Percentiles rank a stretch among this genome's conserved stretches.
Conservation (phyloP, 2,329 filamentous ascomycete species). For the Cladosporium sp. region DNA sequence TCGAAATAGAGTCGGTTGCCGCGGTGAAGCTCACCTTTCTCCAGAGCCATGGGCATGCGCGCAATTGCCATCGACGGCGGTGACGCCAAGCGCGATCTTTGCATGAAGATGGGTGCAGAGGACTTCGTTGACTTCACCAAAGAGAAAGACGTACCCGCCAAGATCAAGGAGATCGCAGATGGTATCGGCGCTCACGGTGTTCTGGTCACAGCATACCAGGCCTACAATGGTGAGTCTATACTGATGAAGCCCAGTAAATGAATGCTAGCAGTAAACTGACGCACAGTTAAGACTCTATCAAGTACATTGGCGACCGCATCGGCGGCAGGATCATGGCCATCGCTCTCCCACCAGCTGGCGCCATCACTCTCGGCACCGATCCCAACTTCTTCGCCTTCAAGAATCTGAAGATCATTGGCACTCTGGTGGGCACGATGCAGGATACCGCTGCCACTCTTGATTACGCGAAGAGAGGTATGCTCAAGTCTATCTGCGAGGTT, state of each 20-base stretch:
- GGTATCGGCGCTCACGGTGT: constrained; percentile 46
- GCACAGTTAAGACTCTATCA: constrained; percentile 34
- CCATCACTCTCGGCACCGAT: constrained; percentile 32
- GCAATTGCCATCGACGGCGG: constrained; percentile 55
- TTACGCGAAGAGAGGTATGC: constrained; percentile 47
- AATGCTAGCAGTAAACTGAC: constrained; percentile 17
- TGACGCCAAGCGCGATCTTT: constrained; percentile 43
- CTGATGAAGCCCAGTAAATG: constrained; percentile 30
- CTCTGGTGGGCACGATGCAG: constrained; percentile 45
- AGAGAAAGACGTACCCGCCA: constrained; percentile 35
- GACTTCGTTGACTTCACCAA: constrained; percentile 54
- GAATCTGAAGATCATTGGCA: constrained; percentile 33
- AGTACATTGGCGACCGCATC: constrained; percentile 44
- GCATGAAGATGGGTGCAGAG: constrained; percentile 50
- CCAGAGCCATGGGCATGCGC: constrained; percentile 51
- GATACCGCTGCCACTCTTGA: constrained; percentile 45
- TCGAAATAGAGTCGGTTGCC: constrained; percentile 18
- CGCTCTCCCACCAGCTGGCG: constrained; percentile 33
- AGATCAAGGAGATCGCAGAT: constrained; percentile 44
- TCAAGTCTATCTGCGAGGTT: constrained; percentile 49
- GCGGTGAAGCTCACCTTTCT: constrained; percentile 1
- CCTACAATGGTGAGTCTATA: constrained; percentile 36
- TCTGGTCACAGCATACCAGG: constrained; percentile 35
- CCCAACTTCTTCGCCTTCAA: constrained; percentile 33
- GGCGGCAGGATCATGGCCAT: constrained; percentile 51